phyloP scores from a whole-genome alignment of 495 filamentous ascomycete species.

The Annulohypoxylon nitens region DNA sequence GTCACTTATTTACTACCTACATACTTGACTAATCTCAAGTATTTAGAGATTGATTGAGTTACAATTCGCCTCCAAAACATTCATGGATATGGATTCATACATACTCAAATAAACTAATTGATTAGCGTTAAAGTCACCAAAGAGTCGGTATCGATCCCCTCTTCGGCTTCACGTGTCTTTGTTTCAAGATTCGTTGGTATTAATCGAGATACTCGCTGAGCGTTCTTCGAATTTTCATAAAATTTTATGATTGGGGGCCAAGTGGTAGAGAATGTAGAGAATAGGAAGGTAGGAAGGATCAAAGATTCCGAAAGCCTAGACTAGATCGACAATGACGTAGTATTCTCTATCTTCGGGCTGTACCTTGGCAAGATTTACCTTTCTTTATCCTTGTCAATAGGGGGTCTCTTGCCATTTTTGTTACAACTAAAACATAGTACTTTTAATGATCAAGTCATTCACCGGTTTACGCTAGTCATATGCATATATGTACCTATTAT shows the following conservation, averaged over 20 bases:
- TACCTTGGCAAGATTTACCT: slow-evolving; percentile 40
- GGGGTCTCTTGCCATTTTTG: slow-evolving; percentile 34
- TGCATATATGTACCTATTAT: slow-evolving; percentile 19
- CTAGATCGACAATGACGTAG: slow-evolving; percentile 43
- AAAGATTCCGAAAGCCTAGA: slow-evolving; percentile 2
- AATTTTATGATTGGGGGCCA: neutral
- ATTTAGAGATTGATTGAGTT: neutral
- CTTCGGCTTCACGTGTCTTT: slow-evolving; percentile 40
- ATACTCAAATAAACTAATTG: slow-evolving; percentile 5
- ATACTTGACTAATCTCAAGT: neutral
- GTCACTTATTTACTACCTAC: too few relatives aligned
- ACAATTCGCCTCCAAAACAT: neutral
- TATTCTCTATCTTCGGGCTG: slow-evolving; percentile 35
- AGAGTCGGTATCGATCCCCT: slow-evolving; percentile 8
- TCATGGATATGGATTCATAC: too few relatives aligned
- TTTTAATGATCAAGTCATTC: slow-evolving; percentile 30
- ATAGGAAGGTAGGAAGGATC: neutral
- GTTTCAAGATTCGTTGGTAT: neutral
- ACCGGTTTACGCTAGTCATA: slow-evolving; percentile 32
- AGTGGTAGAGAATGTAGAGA: slow-evolving; percentile 1
- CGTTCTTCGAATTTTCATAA: neutral
- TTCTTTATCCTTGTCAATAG: slow-evolving; percentile 32
- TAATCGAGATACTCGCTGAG: neutral
- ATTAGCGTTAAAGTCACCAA: slow-evolving; percentile 16
- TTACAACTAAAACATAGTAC: neutral